phyloP scores from a whole-genome alignment of 2,329 filamentous ascomycete genomes.

The Talaromyces pinophilus region DNA sequence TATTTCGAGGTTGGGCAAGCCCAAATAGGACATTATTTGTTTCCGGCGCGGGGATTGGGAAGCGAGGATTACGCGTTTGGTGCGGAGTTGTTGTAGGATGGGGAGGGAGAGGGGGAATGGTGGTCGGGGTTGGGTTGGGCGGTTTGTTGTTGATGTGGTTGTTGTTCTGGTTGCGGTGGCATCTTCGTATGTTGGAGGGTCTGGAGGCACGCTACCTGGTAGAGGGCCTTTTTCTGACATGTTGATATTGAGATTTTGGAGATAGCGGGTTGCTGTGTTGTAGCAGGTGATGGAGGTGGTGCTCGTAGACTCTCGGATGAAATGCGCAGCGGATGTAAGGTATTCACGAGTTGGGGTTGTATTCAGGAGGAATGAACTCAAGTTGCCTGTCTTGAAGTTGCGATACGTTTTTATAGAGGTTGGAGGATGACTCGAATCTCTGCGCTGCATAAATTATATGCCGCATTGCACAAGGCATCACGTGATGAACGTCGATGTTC shows the following conservation, averaged over 20 bases:
- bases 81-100: constrained; percentile 72
- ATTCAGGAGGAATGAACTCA: background rate
- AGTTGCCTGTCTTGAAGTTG: background rate
- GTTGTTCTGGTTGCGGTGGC: constrained; percentile 2
- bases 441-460: constrained; percentile 2
- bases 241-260: background rate
- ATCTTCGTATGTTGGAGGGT: constrained; percentile 23
- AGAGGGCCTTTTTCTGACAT: constrained; percentile 22
- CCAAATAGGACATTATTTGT: constrained; percentile 76
- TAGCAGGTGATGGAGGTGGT: no score
- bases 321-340: background rate
- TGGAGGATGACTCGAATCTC: background rate
- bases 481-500: background rate
- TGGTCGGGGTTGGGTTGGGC: constrained; percentile 35
- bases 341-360: no score
- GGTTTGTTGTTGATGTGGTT: background rate
- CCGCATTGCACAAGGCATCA: background rate
- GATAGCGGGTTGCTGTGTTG: constrained; percentile 2
- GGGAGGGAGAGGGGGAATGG: constrained; percentile 72
- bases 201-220: constrained; percentile 8
- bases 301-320: background rate
- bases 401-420: background rate
- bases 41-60: constrained; percentile 84
- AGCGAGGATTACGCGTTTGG: constrained; percentile 82
- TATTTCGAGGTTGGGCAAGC: constrained; percentile 79